These are phyloP conservation scores for Rhodotorula sp. DNA, from an alignment of 1,284 basidiomycete species.

Conservation along the genomic window DNA sequence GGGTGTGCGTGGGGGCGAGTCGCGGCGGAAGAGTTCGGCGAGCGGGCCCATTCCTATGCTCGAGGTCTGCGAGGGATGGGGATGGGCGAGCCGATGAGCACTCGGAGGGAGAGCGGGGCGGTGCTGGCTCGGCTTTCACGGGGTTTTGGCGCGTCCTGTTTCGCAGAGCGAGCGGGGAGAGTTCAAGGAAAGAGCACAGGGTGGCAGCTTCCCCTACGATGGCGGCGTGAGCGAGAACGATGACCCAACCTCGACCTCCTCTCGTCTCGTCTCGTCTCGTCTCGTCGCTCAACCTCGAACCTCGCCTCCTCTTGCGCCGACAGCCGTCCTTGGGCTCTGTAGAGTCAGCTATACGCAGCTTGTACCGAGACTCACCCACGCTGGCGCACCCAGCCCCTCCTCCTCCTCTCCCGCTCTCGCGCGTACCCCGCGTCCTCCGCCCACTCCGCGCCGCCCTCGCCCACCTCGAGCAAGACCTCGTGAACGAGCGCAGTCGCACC, in stretches of 20 bases:
- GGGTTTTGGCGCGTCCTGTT: too few relatives aligned
- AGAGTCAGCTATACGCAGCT: too few relatives aligned
- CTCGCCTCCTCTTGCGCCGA: too few relatives aligned
- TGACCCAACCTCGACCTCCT: neutral
- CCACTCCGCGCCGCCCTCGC: slow-evolving; percentile 16
- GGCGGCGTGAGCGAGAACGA: too few relatives aligned
- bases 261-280: neutral
- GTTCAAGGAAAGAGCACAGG: too few relatives aligned
- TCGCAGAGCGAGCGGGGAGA: too few relatives aligned
- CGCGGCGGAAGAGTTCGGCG: slow-evolving; percentile 2
- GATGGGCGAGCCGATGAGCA: neutral
- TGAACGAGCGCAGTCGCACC: neutral
- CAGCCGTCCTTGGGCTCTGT: too few relatives aligned
- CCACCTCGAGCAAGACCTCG: neutral
- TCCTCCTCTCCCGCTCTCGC: slow-evolving; percentile 4
- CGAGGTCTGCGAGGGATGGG: fast-evolving
- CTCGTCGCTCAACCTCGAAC: too few relatives aligned
- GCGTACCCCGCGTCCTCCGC: slow-evolving; percentile 24
- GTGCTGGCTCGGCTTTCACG: neutral
- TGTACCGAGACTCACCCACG: neutral
- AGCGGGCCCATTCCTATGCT: neutral
- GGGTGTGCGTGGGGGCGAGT: neutral
- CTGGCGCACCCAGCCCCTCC: neutral
- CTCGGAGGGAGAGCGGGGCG: too few relatives aligned
- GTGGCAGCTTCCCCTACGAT: too few relatives aligned